Evolutionary conservation across 2,329 filamentous ascomycete genomes (phyloP), one percentile per base, ranked within the genome.

Genomic region (Aciculosporium take): DNA sequence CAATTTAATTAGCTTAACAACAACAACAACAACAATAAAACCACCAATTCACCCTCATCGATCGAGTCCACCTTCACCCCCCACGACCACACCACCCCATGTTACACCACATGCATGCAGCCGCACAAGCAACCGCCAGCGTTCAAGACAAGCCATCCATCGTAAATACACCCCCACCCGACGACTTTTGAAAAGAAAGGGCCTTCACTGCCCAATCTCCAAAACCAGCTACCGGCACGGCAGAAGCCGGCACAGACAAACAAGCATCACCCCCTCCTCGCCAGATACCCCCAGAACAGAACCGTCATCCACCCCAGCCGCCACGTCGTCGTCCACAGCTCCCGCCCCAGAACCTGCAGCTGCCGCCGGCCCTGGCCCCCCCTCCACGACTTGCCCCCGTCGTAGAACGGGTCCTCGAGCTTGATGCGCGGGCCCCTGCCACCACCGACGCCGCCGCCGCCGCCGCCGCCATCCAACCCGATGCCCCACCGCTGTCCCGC

Each of bases 201-300:
- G n/a, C n/a, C n/a, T n/a, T n/a, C n/a, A n/a, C n/a, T n/a, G n/a
- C n/a, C n/a, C n/a, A n/a, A n/a, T n/a, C n/a, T n/a, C n/a, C n/a
- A n/a, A n/a, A n/a, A n/a, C n/a, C n/a, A n/a, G n/a, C n/a, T n/a
- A n/a, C n/a, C n/a, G n/a, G n/a, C n/a, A n/a, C n/a, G n/a, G n/a
- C 8, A 3, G 15, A 31, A 2, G 3, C 12, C 1, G 21, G 10
- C 23, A 33, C 27, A 38, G 15, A 33, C 29, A 21, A 9, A 18
- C 1, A 21, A 30, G 7, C 27, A 30, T 45, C 37, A 84, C 48
- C 79, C 79, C 53, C 68, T 69, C 62, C 72, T 76, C 43, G 79
- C 67, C 50, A 89, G 61, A 62, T 77, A 84, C 24, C 67, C 66
- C 67, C 83, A 91, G 56, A 78, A 77, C 12, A 64, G 48, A 34